Evolutionary conservation across 345 rosid genomes (phyloP), one percentile per base, ranked within the genome.

Genomic region (Arabidopsis arenosa): DNA sequence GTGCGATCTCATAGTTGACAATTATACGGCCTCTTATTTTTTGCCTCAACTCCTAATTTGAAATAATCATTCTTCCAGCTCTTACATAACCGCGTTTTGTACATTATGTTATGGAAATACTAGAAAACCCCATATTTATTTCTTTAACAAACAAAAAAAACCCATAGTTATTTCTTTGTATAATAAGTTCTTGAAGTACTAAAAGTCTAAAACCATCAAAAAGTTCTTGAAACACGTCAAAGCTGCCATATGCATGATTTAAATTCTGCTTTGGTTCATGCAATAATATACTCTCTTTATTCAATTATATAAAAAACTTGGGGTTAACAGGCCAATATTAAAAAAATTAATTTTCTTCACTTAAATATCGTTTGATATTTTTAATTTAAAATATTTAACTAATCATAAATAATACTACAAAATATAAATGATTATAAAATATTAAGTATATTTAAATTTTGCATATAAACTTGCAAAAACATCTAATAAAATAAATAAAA

Each of bases 61-160:
- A 57, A 66, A 67, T 68, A 60, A 51, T n/a, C 28, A 63, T 54
- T 35, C 13, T 17, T 70, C 65, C 80, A 69, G 58, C 66, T 44
- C 56, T 45, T 55, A 44, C 60, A 28, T 7, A 76, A 75, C 51
- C 80, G 66, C 75, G 80, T 77, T 63, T 70, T 77, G 28, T 13
- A 28, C 4, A 28, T 28, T 28, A 28, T 37, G 60, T 62, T 12
- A 51, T n/a, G 40, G 9, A 72, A 49, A 17, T 37, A 39, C 39
- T 18, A 18, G 21, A 18, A 37, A 59, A 26, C 14, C 10, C 52
- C 4, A 10, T 6, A 39, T 13, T 68, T 6, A 39, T 13, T 68
- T 51, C 5, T 68, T n/a, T 37, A 18, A 18, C 21, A 18, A 18
- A 18, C 0, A 18, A 18, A 18, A 18, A 37, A 59, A 26, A 9